These are phyloP conservation scores for Orbilia ellipsospora DNA, from an alignment of 2,329 filamentous ascomycete species.

Conservation along the genomic window DNA sequence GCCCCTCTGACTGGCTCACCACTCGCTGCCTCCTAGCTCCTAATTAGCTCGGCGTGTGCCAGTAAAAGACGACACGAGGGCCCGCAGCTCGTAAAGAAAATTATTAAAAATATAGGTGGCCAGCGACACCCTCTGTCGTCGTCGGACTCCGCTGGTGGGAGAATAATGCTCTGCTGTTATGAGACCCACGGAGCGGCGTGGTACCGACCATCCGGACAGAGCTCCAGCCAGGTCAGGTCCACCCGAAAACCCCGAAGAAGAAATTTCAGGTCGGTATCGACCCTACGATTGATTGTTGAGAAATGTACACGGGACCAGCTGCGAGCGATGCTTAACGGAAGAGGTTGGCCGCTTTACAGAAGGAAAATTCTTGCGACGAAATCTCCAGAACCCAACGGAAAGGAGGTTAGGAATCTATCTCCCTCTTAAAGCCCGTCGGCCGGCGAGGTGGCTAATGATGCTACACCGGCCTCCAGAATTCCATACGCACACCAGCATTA, in stretches of 20 bases:
- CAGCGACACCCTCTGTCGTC: neutral
- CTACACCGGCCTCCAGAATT: constrained; percentile 13
- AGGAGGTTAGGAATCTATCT: constrained; percentile 3
- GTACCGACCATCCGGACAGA: constrained; percentile 35
- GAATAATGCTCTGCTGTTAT: neutral
- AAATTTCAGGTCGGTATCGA: constrained; percentile 17
- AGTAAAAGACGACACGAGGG: constrained; percentile 27
- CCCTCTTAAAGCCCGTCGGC: constrained; percentile 19
- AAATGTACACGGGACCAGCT: constrained; percentile 5
- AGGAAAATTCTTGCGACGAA: constrained; percentile 15
- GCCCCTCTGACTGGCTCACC: constrained; percentile 30
- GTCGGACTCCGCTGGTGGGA: constrained; percentile 37
- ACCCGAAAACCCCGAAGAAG: constrained; percentile 36
- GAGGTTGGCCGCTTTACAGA: constrained; percentile 4
- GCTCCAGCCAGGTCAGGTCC: constrained; percentile 21
- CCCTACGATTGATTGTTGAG: constrained; percentile 13
- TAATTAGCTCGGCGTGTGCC: neutral
- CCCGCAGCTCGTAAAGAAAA: too few species aligned
- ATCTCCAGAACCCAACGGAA: constrained; percentile 16
- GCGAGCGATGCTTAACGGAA: constrained; percentile 30
- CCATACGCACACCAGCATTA: constrained; percentile 4
- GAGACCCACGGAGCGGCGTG: constrained; percentile 31
- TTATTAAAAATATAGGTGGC: neutral
- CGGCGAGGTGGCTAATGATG: constrained; percentile 15
- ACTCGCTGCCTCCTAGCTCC: too few species aligned